These are phyloP conservation scores for Lipomyces kockii DNA, from an alignment of 805 yeast species.

Conservation along the genomic window DNA sequence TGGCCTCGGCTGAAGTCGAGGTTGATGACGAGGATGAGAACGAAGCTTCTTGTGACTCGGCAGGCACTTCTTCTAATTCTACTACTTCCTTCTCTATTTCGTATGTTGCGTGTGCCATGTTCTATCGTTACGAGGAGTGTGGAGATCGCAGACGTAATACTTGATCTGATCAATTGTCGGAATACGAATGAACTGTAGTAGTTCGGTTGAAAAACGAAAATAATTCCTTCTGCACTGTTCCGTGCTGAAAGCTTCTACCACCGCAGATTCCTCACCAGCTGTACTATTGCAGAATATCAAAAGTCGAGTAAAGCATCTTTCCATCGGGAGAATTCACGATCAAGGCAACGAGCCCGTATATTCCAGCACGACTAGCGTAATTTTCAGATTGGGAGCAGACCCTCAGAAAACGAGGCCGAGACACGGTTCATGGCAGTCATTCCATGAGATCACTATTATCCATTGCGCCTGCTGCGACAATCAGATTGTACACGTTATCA, in stretches of 20 bases:
- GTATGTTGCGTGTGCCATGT: not conserved
- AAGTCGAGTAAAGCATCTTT: not conserved
- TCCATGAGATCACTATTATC: no score
- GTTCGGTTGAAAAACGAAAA: not conserved
- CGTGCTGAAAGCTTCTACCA: not conserved
- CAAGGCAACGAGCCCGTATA: constrained; percentile 9
- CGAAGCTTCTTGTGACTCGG: not conserved
- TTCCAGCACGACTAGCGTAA: constrained; percentile 5
- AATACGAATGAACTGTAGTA: not conserved
- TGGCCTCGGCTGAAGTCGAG: not conserved
- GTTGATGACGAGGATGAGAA: not conserved
- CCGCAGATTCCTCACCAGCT: not conserved
- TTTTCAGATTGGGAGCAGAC: not conserved
- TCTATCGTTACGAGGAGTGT: not conserved
- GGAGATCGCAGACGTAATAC: not conserved
- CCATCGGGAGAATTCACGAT: not conserved
- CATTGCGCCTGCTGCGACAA: not conserved
- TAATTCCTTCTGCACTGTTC: not conserved
- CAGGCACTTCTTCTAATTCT: not conserved
- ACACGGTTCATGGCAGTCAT: no score
- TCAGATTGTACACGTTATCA: not conserved
- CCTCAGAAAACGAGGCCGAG: no score
- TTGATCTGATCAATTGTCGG: not conserved
- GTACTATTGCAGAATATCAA: no score
- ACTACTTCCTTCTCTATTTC: not conserved